These are phyloP conservation scores for Hypoxylon sp. DNA, from an alignment of 2,329 filamentous ascomycete genomes.

Conservation along the genomic window DNA sequence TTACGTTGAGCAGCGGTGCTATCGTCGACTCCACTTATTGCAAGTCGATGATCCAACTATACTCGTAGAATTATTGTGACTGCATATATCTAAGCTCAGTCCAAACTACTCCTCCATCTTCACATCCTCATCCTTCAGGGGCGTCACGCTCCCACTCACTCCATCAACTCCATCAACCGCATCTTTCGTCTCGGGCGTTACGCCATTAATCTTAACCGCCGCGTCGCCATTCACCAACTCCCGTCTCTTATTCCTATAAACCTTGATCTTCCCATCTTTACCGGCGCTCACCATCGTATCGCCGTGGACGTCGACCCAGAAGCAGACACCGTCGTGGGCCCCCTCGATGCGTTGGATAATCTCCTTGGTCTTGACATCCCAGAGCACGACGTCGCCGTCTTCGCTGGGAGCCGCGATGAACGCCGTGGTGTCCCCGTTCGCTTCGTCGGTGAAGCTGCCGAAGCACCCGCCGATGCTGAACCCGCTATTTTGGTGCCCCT, in stretches of 20 bases:
- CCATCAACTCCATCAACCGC: constrained; percentile 57
- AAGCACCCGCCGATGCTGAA: constrained; percentile 91
- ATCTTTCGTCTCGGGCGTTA: constrained; percentile 3
- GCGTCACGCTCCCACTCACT: constrained; percentile 68
- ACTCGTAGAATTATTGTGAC: neutral
- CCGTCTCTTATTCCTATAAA: constrained; percentile 60
- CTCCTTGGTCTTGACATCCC: constrained; percentile 91
- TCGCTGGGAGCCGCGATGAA: constrained; percentile 91
- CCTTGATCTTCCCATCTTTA: constrained; percentile 67
- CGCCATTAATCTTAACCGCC: neutral
- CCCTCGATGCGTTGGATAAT: constrained; percentile 77
- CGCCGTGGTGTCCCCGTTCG: constrained; percentile 41
- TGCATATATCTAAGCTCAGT: neutral
- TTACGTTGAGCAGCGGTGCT: neutral
- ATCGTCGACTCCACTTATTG: neutral
- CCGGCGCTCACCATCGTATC: constrained; percentile 71
- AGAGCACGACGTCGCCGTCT: constrained; percentile 86
- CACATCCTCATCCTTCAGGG: constrained; percentile 58
- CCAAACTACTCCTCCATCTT: constrained; percentile 55
- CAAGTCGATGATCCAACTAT: neutral
- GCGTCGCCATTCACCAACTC: constrained; percentile 14
- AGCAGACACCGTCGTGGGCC: constrained; percentile 71
- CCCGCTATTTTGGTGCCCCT: constrained; percentile 87
- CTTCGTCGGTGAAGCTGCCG: constrained; percentile 69
- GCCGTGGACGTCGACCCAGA: constrained; percentile 75